Conservation (phyloP, 2,329 filamentous ascomycete genomes). For the Metarhizium anisopliae region DNA sequence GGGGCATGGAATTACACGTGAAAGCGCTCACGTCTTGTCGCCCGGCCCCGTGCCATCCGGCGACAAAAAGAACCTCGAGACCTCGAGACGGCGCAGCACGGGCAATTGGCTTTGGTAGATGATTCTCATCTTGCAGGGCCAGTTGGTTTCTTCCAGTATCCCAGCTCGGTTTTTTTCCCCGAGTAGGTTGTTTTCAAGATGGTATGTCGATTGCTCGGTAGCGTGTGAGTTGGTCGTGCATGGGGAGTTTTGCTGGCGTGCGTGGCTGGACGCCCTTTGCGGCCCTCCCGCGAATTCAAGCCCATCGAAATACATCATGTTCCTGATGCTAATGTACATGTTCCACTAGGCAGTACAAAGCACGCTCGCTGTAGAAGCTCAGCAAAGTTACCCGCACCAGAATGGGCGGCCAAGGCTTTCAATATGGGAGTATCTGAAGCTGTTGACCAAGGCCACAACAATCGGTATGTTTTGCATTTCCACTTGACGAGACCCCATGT, state of each 20-base stretch:
- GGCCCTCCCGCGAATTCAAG: too few relatives aligned
- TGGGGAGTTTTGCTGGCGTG: too few relatives aligned
- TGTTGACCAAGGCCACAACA: conserved; percentile 4
- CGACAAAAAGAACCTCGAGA: too few relatives aligned
- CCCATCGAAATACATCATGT: too few relatives aligned
- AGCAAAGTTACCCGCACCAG: neutral
- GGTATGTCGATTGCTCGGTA: too few relatives aligned
- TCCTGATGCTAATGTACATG: neutral
- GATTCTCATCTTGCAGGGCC: neutral
- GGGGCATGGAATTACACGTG: neutral
- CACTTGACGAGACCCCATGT: neutral
- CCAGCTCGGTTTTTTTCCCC: neutral
- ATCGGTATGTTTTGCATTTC: conserved; percentile 1
- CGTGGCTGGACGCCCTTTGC: too few relatives aligned
- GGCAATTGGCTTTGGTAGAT: neutral
- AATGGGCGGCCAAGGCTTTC: conserved; percentile 5
- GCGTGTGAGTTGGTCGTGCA: too few relatives aligned
- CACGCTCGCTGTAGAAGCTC: neutral
- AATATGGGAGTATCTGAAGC: conserved; percentile 4
- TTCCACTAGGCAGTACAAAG: neutral
- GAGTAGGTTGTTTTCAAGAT: too few relatives aligned
- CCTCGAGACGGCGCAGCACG: too few relatives aligned
- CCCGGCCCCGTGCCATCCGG: neutral
- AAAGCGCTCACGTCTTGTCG: neutral
- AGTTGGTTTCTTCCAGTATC: neutral